These are phyloP conservation scores for Plasmodium vivax DNA, from an alignment of 169 alveolate species.

Conservation along the genomic window DNA sequence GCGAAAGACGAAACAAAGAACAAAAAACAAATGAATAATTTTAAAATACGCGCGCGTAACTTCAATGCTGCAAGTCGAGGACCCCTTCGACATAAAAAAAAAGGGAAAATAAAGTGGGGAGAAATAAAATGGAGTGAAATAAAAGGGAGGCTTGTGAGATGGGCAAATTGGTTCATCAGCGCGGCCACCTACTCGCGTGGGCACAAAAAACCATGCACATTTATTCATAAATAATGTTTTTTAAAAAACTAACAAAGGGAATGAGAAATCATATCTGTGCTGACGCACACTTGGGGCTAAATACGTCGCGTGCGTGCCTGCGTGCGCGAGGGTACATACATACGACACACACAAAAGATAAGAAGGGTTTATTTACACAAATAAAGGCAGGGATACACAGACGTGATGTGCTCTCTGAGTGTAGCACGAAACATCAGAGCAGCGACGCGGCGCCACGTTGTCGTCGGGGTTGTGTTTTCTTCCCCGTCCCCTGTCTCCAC, in stretches of 20 bases:
- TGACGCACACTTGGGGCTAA: neutral
- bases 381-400: neutral
- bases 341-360: neutral
- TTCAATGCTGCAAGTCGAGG: neutral
- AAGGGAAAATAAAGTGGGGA: neutral
- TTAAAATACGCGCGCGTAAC: neutral
- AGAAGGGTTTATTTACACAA: neutral
- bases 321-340: neutral
- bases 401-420: neutral
- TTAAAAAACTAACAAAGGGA: neutral
- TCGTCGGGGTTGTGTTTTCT: neutral
- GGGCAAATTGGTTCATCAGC: neutral
- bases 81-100: conserved; percentile 9
- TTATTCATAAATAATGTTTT: neutral
- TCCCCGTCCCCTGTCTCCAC: neutral
- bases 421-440: neutral
- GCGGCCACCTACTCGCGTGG: neutral
- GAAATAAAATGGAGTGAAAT: neutral
- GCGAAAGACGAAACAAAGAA: conserved; percentile 6
- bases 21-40: conserved; percentile 36
- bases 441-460: neutral
- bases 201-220: neutral
- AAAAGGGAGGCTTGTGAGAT: neutral
- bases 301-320: neutral
- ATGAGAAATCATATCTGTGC: neutral